Conservation (phyloP, 768 basidiomycete genomes). For the Tephrocybe rancida region DNA sequence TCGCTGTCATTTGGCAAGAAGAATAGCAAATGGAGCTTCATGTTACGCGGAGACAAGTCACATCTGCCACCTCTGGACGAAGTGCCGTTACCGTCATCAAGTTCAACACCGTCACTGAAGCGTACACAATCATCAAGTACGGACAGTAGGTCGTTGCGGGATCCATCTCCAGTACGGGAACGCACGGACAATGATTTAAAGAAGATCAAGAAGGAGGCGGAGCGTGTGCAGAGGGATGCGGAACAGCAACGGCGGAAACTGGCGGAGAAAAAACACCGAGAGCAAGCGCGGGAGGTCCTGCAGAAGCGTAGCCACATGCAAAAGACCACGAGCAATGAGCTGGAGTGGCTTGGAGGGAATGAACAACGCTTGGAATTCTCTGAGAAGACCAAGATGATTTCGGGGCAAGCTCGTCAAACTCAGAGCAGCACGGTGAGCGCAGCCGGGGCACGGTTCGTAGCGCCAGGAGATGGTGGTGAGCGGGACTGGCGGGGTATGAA, state of each 20-base stretch:
- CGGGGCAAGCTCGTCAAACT: slow-evolving; percentile 66
- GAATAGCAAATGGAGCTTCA: slow-evolving; percentile 65
- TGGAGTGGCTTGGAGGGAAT: slow-evolving; percentile 64
- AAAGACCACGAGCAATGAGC: slow-evolving; percentile 52
- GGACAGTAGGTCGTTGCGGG: slow-evolving; percentile 67
- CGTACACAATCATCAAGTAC: slow-evolving; percentile 79
- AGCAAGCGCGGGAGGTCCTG: slow-evolving; percentile 92
- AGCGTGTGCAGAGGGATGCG: slow-evolving; percentile 75
- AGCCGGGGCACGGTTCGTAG: slow-evolving; percentile 58
- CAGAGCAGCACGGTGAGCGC: slow-evolving; percentile 56
- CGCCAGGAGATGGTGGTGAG: slow-evolving; percentile 33
- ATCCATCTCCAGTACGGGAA: slow-evolving; percentile 47
- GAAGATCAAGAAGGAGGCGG: slow-evolving; percentile 81
- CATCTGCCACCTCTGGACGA: slow-evolving; percentile 78
- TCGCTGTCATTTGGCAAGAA: slow-evolving; percentile 71
- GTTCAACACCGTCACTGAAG: slow-evolving; percentile 69
- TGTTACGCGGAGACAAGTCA: slow-evolving; percentile 78
- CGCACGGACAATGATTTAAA: slow-evolving; percentile 61
- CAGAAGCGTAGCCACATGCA: slow-evolving; percentile 80
- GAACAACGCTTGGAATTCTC: slow-evolving; percentile 44
- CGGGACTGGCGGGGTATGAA: slow-evolving; percentile 55
- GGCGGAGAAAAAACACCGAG: slow-evolving; percentile 73
- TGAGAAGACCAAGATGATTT: slow-evolving; percentile 54
- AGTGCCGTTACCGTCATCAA: slow-evolving; percentile 53
- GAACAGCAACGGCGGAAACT: slow-evolving; percentile 83